A percentile compares a stretch with the other conserved stretches of the same genome.
phyloP scores from a whole-genome alignment of 2,329 filamentous ascomycete genomes.

The Sphaerulina vaccinii region DNA sequence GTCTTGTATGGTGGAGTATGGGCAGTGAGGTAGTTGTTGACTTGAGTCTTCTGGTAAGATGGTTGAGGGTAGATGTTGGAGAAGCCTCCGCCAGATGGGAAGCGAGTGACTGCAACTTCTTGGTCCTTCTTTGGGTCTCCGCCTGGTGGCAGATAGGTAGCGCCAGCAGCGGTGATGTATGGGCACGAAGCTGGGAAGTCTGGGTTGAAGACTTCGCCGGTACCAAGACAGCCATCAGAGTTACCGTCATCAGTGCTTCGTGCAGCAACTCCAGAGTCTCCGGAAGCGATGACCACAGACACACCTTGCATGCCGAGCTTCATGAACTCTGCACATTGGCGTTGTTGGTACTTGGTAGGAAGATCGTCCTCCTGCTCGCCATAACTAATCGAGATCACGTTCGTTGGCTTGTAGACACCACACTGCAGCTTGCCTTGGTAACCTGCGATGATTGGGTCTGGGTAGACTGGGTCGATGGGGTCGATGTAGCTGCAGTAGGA shows the following conservation, averaged over 20 bases:
- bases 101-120: conserved; percentile 44
- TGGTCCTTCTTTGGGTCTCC: conserved; percentile 35
- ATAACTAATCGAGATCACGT: conserved; percentile 61
- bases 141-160: conserved; percentile 43
- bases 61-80: conserved; percentile 38
- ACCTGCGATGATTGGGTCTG: conserved; percentile 42
- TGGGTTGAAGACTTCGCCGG: conserved; percentile 44
- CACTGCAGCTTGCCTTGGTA: conserved; percentile 51
- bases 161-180: conserved; percentile 44
- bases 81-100: conserved; percentile 45
- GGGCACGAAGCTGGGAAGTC: conserved; percentile 42
- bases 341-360: conserved; percentile 54
- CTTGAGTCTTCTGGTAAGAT: conserved; percentile 41
- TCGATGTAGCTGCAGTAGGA: conserved; percentile 54
- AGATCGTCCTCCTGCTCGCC: conserved; percentile 56
- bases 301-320: conserved; percentile 54
- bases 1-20: conserved; percentile 37
- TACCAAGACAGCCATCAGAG: conserved; percentile 29
- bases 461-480: conserved; percentile 48
- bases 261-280: conserved; percentile 47
- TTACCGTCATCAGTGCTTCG: no score
- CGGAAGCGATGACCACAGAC: conserved; percentile 49
- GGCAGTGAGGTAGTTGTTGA: conserved; percentile 39
- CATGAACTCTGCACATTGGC: conserved; percentile 47
- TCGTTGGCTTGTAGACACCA: conserved; percentile 52